Base-by-base conservation (phyloP, 192 early-diverging fungal species). In the Umbelopsis vinacea region DNA sequence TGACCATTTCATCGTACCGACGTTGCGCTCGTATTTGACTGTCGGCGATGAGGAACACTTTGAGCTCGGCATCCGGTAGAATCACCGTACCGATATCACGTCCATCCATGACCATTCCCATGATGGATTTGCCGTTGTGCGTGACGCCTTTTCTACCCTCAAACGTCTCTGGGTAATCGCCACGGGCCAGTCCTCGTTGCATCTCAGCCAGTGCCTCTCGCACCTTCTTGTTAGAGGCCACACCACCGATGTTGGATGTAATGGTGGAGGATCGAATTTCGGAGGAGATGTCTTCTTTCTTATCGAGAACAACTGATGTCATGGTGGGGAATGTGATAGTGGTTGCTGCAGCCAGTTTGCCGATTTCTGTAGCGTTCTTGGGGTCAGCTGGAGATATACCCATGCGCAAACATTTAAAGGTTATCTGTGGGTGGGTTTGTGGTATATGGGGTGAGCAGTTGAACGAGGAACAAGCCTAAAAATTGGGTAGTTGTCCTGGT, bases 21-120 rank as follows among this genome's bases (percentile, higher is more conserved):
- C 93, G 81, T 68, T 87, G 82, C 6, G 93, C 93, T 3, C 93
- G 81, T 0, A 92, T 82, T 50, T 79, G 78, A 24, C 85, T 80
- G 55, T 86, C 84, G 2, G 92, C 92, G 12, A 88, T 85, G 10
- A 95, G 77, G 68, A 89, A 95, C 8, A 95, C 78, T 60, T 95
- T 95, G 8, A 94, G 81, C 45, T 95, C 86, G 0, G 93, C 93
- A 55, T 87, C 74, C 0, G 93, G 92, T 35, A 93, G 84, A 2
- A 95, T 86, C 0, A 87, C 84, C 0, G 92, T 91, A 10, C 93
- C 92, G 66, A 93, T 91, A 75, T 95, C 93, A 0, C 93, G 77
- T 7, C 93, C 93, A 76, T 95, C 93, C 91, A 95, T 94, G 14
- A 95, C 91, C 40, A 92, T 70, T n/a, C 92, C 92, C 1, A 71